These are phyloP conservation scores for Hippophae tibetana DNA, from an alignment of 306 rosid species.

Conservation along the genomic window DNA sequence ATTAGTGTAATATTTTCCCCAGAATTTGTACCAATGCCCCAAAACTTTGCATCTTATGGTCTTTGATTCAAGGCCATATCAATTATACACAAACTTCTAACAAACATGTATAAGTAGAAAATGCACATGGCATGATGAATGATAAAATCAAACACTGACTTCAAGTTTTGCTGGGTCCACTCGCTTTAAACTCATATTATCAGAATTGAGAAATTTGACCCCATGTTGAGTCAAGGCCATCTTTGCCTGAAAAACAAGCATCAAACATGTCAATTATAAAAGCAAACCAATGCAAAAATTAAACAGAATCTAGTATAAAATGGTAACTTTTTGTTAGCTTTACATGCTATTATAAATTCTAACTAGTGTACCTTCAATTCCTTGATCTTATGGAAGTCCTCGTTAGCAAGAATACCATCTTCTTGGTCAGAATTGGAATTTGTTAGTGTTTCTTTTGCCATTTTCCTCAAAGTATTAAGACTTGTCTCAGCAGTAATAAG, in stretches of 20 bases:
- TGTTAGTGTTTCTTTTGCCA: slow-evolving; percentile 32
- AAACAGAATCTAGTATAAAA: not conserved
- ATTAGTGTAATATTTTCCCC: too few species aligned
- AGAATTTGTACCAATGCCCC: too few species aligned
- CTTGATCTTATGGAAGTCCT: slow-evolving; percentile 71
- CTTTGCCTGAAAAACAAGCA: slow-evolving; percentile 45
- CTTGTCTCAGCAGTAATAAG: slow-evolving; percentile 62
- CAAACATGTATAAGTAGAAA: slow-evolving; percentile 13
- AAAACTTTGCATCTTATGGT: too few species aligned
- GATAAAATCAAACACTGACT: slow-evolving; percentile 32
- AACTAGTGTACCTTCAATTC: slow-evolving; percentile 41
- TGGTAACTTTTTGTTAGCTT: not conserved
- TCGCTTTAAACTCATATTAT: slow-evolving; percentile 54
- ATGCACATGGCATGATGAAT: not conserved
- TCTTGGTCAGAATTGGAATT: slow-evolving; percentile 21
- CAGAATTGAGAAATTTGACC: slow-evolving; percentile 45
- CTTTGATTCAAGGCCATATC: too few species aligned
- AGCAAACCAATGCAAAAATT: not conserved
- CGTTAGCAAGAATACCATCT: slow-evolving; percentile 83
- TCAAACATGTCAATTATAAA: slow-evolving; percentile 7
- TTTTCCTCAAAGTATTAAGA: slow-evolving; percentile 72
- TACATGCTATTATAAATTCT: not conserved
- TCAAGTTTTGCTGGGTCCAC: slow-evolving; percentile 74
- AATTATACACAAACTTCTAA: not conserved
- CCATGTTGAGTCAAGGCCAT: slow-evolving; percentile 59